phyloP scores from a whole-genome alignment of 2,329 filamentous ascomycete genomes.

The Chaetomiaceae sp. region DNA sequence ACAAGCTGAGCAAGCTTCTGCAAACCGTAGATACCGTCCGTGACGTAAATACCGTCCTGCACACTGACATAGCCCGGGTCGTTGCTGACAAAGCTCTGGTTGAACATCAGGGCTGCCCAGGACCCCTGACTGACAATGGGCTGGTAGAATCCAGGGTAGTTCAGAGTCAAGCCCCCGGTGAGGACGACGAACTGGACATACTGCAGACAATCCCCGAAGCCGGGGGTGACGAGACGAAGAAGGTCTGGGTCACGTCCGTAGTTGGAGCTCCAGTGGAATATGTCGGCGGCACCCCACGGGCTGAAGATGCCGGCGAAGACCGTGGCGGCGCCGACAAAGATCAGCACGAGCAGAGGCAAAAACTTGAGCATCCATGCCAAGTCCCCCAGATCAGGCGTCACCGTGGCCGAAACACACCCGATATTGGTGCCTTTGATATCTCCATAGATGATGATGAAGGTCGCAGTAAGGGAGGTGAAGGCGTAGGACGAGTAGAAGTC shows the following conservation, averaged over 20 bases:
- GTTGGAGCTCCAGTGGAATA: constrained; percentile 97
- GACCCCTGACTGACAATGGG: constrained; percentile 81
- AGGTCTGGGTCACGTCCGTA: constrained; percentile 92
- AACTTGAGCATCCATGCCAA: constrained; percentile 68
- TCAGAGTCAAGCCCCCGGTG: constrained; percentile 79
- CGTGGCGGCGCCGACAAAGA: constrained; percentile 77
- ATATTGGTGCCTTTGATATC: constrained; percentile 59
- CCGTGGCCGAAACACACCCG: constrained; percentile 73
- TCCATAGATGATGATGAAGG: constrained; percentile 70
- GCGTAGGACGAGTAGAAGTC: constrained; percentile 78
- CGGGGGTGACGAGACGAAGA: constrained; percentile 85
- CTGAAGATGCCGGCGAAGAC: constrained; percentile 81
- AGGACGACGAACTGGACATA: constrained; percentile 92
- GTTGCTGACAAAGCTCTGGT: constrained; percentile 76
- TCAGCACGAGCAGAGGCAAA: constrained; percentile 71
- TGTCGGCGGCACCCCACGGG: constrained; percentile 86
- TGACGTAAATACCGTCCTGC: constrained; percentile 81
- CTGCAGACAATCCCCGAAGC: constrained; percentile 93
- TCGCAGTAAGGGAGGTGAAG: constrained; percentile 76
- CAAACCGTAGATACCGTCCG: constrained; percentile 73
- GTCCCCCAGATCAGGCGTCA: constrained; percentile 77
- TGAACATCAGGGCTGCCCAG: constrained; percentile 92
- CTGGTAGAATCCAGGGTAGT: constrained; percentile 92
- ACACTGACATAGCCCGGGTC: constrained; percentile 62
- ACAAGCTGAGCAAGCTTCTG: constrained; percentile 75